Evolutionary conservation across 78 protist genomes (phyloP), one percentile per base, ranked within the genome.

Genomic region (Dictyostelium purpureum): DNA sequence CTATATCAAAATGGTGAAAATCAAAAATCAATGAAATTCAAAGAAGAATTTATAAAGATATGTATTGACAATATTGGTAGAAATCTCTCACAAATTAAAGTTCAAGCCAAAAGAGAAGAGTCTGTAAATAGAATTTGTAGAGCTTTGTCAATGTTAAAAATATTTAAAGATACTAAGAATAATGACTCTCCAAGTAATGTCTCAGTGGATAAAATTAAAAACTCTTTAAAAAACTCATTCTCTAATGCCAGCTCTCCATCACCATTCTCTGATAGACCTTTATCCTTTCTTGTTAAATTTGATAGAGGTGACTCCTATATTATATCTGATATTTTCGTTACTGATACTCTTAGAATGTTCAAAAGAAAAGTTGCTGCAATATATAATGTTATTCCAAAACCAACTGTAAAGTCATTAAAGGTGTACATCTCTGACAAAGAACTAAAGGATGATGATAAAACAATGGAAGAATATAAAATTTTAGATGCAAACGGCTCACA

Each of bases 291-390:
- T 11, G 81, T 85, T 1, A 85, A 85, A 31, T 73, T 85, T 38
- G 91, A 85, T 85, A 65, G 91, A 42, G 91, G 91, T n/a, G 91
- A 85, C 33, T 40, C 83, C 18, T 73, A 85, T 59, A 59, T 57
- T 18, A 67, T 85, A 24, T n/a, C 75, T 4, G 91, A 85, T 42
- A 59, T 85, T 14, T 66, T 42, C 10, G 79, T 74, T 3, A 73
- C 91, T 2, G 91, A 85, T 73, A 85, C 91, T 4, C 45, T 85
- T 12, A 70, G 91, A 71, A 85, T 73, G 79, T 73, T 85, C 26
- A 85, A 85, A 19, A 45, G 91, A 52, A 85, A 85, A 49, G 75
- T 85, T 9, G 81, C 91, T 11, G 6, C 19, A 1, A 40, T 85
- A 40, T 85, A 85, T 56, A 67, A 67, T 31, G 21, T 33, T 14